Percentiles rank a stretch among this genome's conserved stretches.
Evolutionary conservation across 23 red algal genomes (phyloP).

Genomic region (Gracilariopsis chorda): DNA sequence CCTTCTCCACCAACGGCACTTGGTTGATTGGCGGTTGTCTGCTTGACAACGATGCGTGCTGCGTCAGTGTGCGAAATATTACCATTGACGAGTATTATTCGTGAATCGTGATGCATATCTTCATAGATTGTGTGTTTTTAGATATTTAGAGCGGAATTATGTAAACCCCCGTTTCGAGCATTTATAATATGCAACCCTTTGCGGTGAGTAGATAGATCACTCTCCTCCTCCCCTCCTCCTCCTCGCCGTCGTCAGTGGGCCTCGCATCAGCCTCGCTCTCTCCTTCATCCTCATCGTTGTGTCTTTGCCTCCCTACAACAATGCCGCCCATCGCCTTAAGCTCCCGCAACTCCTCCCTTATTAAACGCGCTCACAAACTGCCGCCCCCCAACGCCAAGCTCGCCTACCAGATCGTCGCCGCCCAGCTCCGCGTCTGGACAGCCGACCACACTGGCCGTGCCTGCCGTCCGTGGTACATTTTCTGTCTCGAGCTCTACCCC

Average conservation of each 20-base stretch:
- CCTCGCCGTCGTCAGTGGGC: too few relatives aligned
- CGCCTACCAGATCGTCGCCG: constrained; percentile 57
- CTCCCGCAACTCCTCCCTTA: not conserved
- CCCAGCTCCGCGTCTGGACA: constrained; percentile 74
- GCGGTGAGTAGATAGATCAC: too few relatives aligned
- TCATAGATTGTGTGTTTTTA: not conserved
- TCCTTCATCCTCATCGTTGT: not conserved
- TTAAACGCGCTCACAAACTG: not conserved
- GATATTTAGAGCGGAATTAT: not conserved
- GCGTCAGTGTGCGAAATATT: constrained; percentile 40
- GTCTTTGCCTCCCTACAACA: not conserved
- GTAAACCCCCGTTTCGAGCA: too few relatives aligned
- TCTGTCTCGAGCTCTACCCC: constrained; percentile 76
- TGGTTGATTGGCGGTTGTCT: constrained; percentile 21
- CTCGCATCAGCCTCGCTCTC: too few relatives aligned
- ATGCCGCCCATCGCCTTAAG: not conserved
- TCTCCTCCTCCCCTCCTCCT: too few relatives aligned
- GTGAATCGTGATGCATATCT: not conserved
- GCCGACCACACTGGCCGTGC: constrained; percentile 32
- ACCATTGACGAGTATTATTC: constrained; percentile 34
- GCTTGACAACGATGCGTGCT: constrained; percentile 40
- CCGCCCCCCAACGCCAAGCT: not conserved
- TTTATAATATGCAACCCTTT: too few relatives aligned
- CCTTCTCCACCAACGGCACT: constrained; percentile 12
- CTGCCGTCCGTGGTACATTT: constrained; percentile 68